Percentiles rank a stretch among this genome's conserved stretches.
Conservation (phyloP, 805 yeast species). For the Candida quercuum region DNA sequence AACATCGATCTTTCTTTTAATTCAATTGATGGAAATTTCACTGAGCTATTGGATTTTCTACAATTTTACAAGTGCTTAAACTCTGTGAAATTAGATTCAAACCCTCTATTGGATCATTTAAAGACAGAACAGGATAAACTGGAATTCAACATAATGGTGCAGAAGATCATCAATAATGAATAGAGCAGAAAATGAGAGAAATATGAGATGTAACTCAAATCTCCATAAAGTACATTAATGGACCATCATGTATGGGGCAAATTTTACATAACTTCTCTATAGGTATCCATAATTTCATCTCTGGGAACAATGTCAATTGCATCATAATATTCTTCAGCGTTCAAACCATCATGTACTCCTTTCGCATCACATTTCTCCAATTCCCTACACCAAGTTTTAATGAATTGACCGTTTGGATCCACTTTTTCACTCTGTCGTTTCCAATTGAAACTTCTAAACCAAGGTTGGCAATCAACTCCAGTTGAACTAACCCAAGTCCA, state of each 20-base stretch:
- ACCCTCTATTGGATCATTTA: slow-evolving; percentile 8
- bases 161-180: slow-evolving; percentile 3
- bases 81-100: slow-evolving; percentile 6
- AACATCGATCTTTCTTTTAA: slow-evolving; percentile 7
- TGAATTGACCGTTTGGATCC: slow-evolving; percentile 42
- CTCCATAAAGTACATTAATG: too few species aligned
- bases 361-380: slow-evolving; percentile 22
- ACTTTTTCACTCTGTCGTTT: slow-evolving; percentile 42
- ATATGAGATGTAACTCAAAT: too few species aligned
- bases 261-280: slow-evolving; percentile 28
- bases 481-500: slow-evolving; percentile 53
- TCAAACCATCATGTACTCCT: slow-evolving; percentile 25
- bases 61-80: slow-evolving; percentile 3
- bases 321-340: slow-evolving; percentile 32
- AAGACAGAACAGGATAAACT: slow-evolving; percentile 5
- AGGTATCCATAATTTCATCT: slow-evolving; percentile 37
- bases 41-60: slow-evolving; percentile 3
- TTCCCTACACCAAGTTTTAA: slow-evolving; percentile 47
- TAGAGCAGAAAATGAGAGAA: too few species aligned
- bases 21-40: slow-evolving; percentile 7
- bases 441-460: slow-evolving; percentile 51
- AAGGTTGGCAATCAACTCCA: slow-evolving; percentile 53
- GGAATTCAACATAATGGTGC: slow-evolving; percentile 6
- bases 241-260: too few species aligned
- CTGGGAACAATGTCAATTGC: slow-evolving; percentile 39